A percentile compares a stretch with the other conserved stretches of the same genome.
phyloP scores from a whole-genome alignment of 2,329 filamentous ascomycete genomes.

The Colletotrichum melonis region DNA sequence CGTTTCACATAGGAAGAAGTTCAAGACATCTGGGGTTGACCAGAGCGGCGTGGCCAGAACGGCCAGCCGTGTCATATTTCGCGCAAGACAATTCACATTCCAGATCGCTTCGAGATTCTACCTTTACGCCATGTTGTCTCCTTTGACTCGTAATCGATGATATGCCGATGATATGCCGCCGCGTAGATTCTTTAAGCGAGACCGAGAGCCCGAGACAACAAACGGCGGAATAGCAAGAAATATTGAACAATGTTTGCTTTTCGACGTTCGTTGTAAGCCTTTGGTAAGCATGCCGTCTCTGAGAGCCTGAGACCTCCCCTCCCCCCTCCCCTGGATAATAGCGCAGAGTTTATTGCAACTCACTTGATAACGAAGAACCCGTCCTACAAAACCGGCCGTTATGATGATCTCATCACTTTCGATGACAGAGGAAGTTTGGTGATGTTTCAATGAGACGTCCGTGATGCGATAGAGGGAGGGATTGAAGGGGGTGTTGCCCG shows the following conservation, averaged over 20 bases:
- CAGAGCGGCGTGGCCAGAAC: not conserved
- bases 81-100: constrained; percentile 1
- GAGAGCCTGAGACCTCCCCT: not conserved
- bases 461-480: not conserved
- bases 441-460: not conserved
- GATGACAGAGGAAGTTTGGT: not conserved
- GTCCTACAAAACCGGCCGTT: not conserved
- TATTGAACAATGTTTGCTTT: constrained; percentile 1
- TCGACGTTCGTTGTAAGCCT: constrained; percentile 1
- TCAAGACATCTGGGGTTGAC: constrained; percentile 23
- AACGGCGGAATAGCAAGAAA: constrained; percentile 9
- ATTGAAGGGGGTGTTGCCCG: not conserved
- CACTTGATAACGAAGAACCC: no score
- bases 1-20: not conserved
- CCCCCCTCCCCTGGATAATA: not conserved
- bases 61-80: not conserved
- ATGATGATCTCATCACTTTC: not conserved
- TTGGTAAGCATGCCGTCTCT: constrained; percentile 3
- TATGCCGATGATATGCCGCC: not conserved
- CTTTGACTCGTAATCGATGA: constrained; percentile 16
- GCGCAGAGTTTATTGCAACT: not conserved
- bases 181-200: not conserved
- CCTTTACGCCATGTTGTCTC: constrained; percentile 30
- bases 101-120: constrained; percentile 2
- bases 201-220: constrained; percentile 20